Conservation (phyloP, 768 basidiomycete species). For the Pholiota conissans region DNA sequence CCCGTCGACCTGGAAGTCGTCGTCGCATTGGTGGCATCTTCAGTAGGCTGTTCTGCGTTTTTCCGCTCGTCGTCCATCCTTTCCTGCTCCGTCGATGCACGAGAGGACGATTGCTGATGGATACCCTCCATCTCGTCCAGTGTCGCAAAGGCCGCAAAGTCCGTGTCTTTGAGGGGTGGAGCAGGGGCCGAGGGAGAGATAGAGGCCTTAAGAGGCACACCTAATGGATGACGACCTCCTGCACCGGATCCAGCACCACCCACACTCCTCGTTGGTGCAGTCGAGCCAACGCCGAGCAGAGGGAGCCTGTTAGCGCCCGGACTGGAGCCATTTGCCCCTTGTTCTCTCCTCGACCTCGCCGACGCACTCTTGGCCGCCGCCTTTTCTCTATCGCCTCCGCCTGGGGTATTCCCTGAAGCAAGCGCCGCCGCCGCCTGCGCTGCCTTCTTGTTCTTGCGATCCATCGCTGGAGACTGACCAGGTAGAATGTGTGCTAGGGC, state of each 20-base stretch:
- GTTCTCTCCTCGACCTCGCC: slow-evolving; percentile 2
- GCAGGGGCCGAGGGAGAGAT: slow-evolving; percentile 80
- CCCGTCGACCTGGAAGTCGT: slow-evolving; percentile 7
- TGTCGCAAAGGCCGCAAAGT: slow-evolving; percentile 67
- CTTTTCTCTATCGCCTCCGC: slow-evolving; percentile 32
- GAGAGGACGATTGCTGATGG: slow-evolving; percentile 21
- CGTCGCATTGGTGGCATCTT: slow-evolving; percentile 11
- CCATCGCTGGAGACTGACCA: slow-evolving; percentile 93
- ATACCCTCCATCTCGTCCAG: slow-evolving; percentile 59
- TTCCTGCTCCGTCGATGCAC: neutral
- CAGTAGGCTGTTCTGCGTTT: neutral
- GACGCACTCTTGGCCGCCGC: slow-evolving; percentile 28
- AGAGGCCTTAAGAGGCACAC: slow-evolving; percentile 68
- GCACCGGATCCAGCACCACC: slow-evolving; percentile 29
- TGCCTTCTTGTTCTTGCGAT: slow-evolving; percentile 95
- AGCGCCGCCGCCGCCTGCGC: slow-evolving; percentile 67
- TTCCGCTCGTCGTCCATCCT: neutral
- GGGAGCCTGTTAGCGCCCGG: slow-evolving; percentile 14
- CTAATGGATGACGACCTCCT: slow-evolving; percentile 58
- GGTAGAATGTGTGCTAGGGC: slow-evolving; percentile 94
- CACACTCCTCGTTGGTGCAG: slow-evolving; percentile 60
- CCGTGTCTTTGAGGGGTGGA: slow-evolving; percentile 72
- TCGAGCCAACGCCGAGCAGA: slow-evolving; percentile 55
- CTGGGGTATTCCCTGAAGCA: slow-evolving; percentile 18
- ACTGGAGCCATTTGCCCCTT: neutral